Evolutionary conservation across 768 basidiomycete species (phyloP).

Genomic region (Crepidotus variabilis): DNA sequence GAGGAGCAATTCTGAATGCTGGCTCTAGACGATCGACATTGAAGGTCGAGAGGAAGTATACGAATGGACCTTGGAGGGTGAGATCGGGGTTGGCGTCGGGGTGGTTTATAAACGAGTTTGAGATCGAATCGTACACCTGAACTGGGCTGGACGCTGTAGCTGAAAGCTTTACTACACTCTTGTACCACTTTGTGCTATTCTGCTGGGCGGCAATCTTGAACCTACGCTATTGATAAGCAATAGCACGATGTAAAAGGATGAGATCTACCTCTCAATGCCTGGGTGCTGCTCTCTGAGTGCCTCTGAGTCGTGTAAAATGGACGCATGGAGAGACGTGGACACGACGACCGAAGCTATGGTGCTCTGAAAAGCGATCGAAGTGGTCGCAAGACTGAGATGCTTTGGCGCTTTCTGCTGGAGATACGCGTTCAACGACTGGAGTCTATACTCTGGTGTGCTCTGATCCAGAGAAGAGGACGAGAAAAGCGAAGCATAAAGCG

Average conservation of each 20-base stretch:
- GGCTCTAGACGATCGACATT: constrained; percentile 88
- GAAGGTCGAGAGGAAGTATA: constrained; percentile 79
- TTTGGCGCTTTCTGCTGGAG: constrained; percentile 31
- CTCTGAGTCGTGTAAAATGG: constrained; percentile 82
- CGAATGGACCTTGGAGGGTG: constrained; percentile 71
- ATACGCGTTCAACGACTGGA: constrained; percentile 55
- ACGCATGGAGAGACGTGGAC: constrained; percentile 83
- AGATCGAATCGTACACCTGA: constrained; percentile 57
- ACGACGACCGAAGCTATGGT: constrained; percentile 75
- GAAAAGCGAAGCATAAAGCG: constrained; percentile 78
- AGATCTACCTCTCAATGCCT: constrained; percentile 53
- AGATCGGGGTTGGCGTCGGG: constrained; percentile 33
- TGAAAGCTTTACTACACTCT: constrained; percentile 52
- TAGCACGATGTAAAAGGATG: too few species aligned
- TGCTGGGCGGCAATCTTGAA: constrained; percentile 83
- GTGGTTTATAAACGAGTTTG: constrained; percentile 42
- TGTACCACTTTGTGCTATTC: constrained; percentile 74
- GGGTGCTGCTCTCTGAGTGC: constrained; percentile 63
- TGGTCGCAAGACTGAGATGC: constrained; percentile 53
- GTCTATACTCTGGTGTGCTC: constrained; percentile 33
- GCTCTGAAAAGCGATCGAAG: constrained; percentile 32
- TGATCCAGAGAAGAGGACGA: constrained; percentile 31
- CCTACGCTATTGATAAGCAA: constrained; percentile 27
- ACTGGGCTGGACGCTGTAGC: constrained; percentile 41
- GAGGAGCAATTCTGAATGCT: constrained; percentile 72